Base-by-base conservation (phyloP, 2,329 filamentous ascomycete genomes). In the Drechslerella dactyloides region DNA sequence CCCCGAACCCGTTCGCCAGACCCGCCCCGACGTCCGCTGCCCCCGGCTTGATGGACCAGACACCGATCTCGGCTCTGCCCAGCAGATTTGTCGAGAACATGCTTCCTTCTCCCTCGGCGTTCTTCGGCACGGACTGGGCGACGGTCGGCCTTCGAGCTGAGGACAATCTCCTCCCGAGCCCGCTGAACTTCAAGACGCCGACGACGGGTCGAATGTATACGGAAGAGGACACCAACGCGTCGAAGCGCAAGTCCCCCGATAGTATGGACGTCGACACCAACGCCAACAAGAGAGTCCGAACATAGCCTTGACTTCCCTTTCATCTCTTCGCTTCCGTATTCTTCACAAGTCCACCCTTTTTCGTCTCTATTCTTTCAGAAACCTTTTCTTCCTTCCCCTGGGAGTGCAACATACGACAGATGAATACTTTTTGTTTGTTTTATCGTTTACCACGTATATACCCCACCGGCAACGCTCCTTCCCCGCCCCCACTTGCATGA, bases 1-100 rank as follows among this genome's bases (percentile, higher is more conserved):
- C 94, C 13, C 92, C 92, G 1, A 99, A 99, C 79, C 94, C 94
- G 0, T 99, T 97, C 79, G 94, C 94, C 6, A 85, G 93, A 46
- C 94, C 93, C 0, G 85, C 88, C 24, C 91, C 90, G 2, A 73
- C 69, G 0, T 73, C 69, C n/a, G 69, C 69, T 30, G 90, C 92
- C 27, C 84, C 86, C 64, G 86, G 84, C 76, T 81, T 82, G 46
- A 77, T 75, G 76, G 80, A 69, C 51, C 88, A 94, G 78, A 94
- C 94, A 0, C 94, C 94, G 0, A 92, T 96, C n/a, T 97, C 93
- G 1, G 93, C 93, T 2, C 83, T 99, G 10, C 94, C 94, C 0
- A 96, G 91, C 56, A 87, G 93, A 44, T 97, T 97, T 79, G 88
- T 97, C 76, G 89, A 88, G 66, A 91, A 93, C 37, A 87, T 97